Percentiles rank a stretch among this genome's conserved stretches.
Evolutionary conservation across 768 basidiomycete species (phyloP).

Genomic region (Daedaleopsis sinensis): DNA sequence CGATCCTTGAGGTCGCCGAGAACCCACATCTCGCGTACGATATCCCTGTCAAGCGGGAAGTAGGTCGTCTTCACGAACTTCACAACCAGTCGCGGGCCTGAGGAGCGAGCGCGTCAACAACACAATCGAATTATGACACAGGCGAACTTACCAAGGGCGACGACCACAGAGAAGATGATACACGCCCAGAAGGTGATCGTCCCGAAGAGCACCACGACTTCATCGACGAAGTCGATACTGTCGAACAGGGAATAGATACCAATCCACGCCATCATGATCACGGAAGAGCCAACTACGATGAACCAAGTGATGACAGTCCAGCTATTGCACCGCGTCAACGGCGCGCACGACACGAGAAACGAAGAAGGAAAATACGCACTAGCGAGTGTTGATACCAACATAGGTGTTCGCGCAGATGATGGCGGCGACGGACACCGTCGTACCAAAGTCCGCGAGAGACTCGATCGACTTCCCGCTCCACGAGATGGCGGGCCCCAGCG

Average conservation of each 20-base stretch:
- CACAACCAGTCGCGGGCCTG: constrained; percentile 82
- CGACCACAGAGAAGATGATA: constrained; percentile 64
- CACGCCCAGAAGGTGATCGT: constrained; percentile 85
- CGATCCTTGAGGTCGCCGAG: constrained; percentile 80
- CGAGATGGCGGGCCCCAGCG: constrained; percentile 60
- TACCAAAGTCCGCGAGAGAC: constrained; percentile 86
- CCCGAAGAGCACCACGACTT: constrained; percentile 74
- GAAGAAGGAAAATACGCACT: constrained; percentile 57
- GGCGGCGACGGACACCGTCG: constrained; percentile 85
- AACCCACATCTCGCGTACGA: constrained; percentile 93
- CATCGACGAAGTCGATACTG: constrained; percentile 71
- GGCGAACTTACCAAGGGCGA: constrained; percentile 69
- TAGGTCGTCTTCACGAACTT: constrained; percentile 76
- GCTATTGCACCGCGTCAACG: constrained; percentile 36
- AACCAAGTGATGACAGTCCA: constrained; percentile 89
- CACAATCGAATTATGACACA: no score
- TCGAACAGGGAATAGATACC: constrained; percentile 83
- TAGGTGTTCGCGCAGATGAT: constrained; percentile 89
- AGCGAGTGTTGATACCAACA: constrained; percentile 87
- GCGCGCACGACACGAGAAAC: constrained; percentile 11
- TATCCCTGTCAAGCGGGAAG: constrained; percentile 82
- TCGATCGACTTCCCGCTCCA: constrained; percentile 84
- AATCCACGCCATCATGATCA: constrained; percentile 89
- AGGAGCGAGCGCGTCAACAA: background rate
- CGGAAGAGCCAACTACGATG: constrained; percentile 74